Conservation (phyloP, 192 early-diverging fungal species). For the Gonapodya sp. region DNA sequence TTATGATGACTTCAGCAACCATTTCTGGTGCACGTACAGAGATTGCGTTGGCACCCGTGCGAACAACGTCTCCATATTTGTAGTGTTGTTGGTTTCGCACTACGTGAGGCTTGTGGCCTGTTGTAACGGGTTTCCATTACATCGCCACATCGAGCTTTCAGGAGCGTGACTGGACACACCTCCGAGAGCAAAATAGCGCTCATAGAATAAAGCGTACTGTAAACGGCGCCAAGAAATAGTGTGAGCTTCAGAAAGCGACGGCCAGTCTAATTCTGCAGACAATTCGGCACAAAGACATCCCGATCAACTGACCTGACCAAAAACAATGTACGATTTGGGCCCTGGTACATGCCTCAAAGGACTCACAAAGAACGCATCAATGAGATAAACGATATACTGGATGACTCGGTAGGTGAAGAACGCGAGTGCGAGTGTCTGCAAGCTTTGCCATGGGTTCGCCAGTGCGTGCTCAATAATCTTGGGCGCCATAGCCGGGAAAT, state of each 20-base stretch:
- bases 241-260: not conserved
- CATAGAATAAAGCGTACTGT: slow-evolving; percentile 1
- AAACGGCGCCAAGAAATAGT: too few relatives aligned
- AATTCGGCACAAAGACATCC: too few relatives aligned
- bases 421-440: not conserved
- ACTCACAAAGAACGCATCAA: not conserved
- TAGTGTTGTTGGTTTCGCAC: slow-evolving; percentile 1
- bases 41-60: not conserved
- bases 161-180: not conserved
- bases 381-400: not conserved
- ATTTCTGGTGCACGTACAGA: not conserved
- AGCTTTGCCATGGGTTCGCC: not conserved
- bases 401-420: not conserved
- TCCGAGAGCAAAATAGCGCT: slow-evolving; percentile 5
- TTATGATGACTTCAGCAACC: not conserved
- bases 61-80: slow-evolving; percentile 2
- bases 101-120: slow-evolving; percentile 2
- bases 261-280: not conserved
- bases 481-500: not conserved
- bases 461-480: not conserved
- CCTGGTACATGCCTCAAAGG: slow-evolving; percentile 1
- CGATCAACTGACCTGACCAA: not conserved
- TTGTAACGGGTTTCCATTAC: too few relatives aligned
- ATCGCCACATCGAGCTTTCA: too few relatives aligned
- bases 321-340: not conserved